phyloP scores from a whole-genome alignment of 495 filamentous ascomycete species.

The Hypoxylon trugodes region DNA sequence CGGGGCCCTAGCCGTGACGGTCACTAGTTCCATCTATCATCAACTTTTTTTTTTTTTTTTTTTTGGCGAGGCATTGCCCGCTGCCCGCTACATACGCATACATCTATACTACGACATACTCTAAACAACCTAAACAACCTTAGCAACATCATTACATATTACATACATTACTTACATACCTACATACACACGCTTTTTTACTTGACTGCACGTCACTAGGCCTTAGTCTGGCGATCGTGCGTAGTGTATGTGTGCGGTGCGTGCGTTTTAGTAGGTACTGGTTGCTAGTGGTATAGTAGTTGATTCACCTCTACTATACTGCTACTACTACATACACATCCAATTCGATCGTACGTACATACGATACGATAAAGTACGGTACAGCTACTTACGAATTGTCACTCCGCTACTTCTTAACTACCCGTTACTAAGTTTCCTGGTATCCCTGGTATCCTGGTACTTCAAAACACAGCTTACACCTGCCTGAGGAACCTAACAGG shows the following conservation, averaged over 20 bases:
- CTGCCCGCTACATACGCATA: constrained; percentile 4
- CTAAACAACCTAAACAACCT: constrained; percentile 18
- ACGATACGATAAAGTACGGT: not conserved
- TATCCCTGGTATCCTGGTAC: too few relatives aligned
- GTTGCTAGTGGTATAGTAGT: not conserved
- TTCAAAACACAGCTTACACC: too few relatives aligned
- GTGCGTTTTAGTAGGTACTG: too few relatives aligned
- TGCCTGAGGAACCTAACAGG: too few relatives aligned
- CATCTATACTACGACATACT: not conserved
- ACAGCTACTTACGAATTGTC: not conserved
- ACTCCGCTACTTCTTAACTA: not conserved
- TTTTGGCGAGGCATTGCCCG: constrained; percentile 21
- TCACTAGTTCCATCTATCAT: constrained; percentile 38
- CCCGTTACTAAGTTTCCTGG: too few relatives aligned
- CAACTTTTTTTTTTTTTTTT: constrained; percentile 1
- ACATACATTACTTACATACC: too few relatives aligned
- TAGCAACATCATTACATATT: too few relatives aligned
- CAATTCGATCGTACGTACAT: too few relatives aligned
- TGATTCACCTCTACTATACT: constrained; percentile 1
- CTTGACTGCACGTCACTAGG: constrained; percentile 38
- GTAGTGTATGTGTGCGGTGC: constrained; percentile 7
- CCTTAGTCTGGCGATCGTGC: constrained; percentile 34
- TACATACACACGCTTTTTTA: not conserved
- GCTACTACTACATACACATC: too few relatives aligned
- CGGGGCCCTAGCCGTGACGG: constrained; percentile 32